phyloP scores from a whole-genome alignment of 176 grass and related monocot genomes.

The Avena insularis region DNA sequence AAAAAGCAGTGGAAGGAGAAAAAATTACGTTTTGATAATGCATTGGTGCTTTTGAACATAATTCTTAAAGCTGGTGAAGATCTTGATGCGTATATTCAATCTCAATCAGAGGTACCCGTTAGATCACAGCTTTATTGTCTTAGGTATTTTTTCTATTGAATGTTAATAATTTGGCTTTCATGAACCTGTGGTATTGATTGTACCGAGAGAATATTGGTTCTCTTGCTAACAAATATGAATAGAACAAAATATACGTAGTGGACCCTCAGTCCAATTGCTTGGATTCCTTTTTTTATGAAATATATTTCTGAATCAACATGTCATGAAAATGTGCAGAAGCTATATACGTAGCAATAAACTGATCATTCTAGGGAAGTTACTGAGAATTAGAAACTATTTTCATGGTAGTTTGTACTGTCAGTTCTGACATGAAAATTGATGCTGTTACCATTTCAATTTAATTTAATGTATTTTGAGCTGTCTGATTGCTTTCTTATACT shows the following conservation, averaged over 20 bases:
- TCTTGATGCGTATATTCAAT: conserved; percentile 10
- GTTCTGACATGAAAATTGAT: neutral
- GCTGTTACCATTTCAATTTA: neutral
- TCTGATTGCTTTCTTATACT: neutral
- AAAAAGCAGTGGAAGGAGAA: conserved; percentile 1
- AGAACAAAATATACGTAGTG: neutral
- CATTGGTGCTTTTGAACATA: neutral
- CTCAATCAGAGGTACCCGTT: conserved; percentile 7
- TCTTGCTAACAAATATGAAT: neutral
- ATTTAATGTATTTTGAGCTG: neutral
- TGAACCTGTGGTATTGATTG: neutral
- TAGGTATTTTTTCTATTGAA: neutral
- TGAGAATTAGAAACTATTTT: neutral
- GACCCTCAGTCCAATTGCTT: neutral
- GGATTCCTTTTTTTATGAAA: neutral
- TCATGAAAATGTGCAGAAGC: neutral
- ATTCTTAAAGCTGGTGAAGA: conserved; percentile 9
- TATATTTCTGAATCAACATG: neutral
- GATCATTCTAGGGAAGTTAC: neutral
- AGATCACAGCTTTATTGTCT: neutral
- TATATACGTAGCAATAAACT: neutral
- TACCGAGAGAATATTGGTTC: neutral
- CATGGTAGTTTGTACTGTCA: neutral
- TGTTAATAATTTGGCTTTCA: neutral
- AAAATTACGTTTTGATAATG: neutral